Conservation (phyloP, 768 basidiomycete species). For the Trametes punicea region DNA sequence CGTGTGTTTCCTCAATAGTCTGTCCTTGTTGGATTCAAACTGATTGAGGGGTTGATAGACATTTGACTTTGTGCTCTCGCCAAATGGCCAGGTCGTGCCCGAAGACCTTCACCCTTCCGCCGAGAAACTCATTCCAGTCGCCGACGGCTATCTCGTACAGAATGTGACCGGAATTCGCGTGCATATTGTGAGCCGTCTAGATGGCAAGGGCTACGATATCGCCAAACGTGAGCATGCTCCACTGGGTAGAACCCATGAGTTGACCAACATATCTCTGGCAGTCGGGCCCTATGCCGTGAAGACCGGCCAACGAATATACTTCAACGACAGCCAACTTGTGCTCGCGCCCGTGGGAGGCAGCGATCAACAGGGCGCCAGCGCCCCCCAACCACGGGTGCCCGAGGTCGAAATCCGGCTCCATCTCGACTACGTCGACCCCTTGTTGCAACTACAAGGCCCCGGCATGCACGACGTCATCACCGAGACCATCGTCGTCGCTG, state of each 20-base stretch:
- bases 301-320: constrained; percentile 76
- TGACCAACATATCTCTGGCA: constrained; percentile 27
- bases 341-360: constrained; percentile 33
- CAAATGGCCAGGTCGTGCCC: constrained; percentile 46
- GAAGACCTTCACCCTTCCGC: constrained; percentile 72
- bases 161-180: constrained; percentile 78
- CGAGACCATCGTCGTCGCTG: constrained; percentile 53
- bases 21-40: not conserved
- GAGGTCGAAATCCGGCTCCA: constrained; percentile 61
- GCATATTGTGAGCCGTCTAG: constrained; percentile 74
- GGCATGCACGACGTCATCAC: constrained; percentile 37
- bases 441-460: constrained; percentile 37
- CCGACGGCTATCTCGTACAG: constrained; percentile 71
- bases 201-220: constrained; percentile 84
- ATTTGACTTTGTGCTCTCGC: constrained; percentile 78
- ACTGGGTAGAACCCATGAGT: not conserved
- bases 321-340: constrained; percentile 62
- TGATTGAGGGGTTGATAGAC: constrained; percentile 41
- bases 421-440: constrained; percentile 48
- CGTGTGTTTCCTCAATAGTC: constrained; percentile 40
- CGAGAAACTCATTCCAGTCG: constrained; percentile 57
- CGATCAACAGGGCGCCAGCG: constrained; percentile 15
- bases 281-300: constrained; percentile 82
- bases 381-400: constrained; percentile 30
- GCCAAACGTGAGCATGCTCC: constrained; percentile 57